A percentile compares a stretch with the other conserved stretches of the same genome.
Conservation (phyloP, 2,329 filamentous ascomycete species). For the Penicillium decumbens region DNA sequence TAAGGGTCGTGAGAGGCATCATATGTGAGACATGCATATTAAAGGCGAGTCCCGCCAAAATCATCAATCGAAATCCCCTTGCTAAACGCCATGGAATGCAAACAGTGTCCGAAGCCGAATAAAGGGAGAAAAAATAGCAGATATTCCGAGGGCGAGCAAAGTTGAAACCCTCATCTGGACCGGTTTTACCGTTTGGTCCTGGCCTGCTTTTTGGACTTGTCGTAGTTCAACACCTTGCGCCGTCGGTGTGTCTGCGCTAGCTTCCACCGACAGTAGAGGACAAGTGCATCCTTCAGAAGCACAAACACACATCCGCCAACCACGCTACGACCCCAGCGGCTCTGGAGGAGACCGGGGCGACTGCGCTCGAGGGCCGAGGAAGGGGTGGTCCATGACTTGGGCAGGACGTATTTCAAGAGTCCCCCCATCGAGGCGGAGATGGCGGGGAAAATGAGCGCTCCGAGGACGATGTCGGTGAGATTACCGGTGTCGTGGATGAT, state of each 20-base stretch:
- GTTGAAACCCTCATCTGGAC: neutral
- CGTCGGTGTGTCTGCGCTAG: slow-evolving; percentile 46
- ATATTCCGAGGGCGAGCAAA: neutral
- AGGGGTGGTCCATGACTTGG: slow-evolving; percentile 59
- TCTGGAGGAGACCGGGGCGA: slow-evolving; percentile 66
- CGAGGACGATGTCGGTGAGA: slow-evolving; percentile 58
- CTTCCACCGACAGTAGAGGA: slow-evolving; percentile 55
- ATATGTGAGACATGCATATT: slow-evolving; percentile 10
- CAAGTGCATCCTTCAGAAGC: slow-evolving; percentile 66
- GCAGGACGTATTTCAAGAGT: slow-evolving; percentile 63
- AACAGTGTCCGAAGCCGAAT: slow-evolving; percentile 1
- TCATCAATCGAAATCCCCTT: slow-evolving; percentile 7
- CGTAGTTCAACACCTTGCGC: slow-evolving; percentile 46
- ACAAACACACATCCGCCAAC: slow-evolving; percentile 86
- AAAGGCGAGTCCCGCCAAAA: slow-evolving; percentile 7
- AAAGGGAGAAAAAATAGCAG: slow-evolving; percentile 1
- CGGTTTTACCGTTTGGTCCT: slow-evolving; percentile 15
- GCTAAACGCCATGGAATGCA: slow-evolving; percentile 22
- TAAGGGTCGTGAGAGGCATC: slow-evolving; percentile 16
- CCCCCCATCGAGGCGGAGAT: slow-evolving; percentile 77
- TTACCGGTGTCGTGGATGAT: slow-evolving; percentile 52
- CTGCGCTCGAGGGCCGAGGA: slow-evolving; percentile 37
- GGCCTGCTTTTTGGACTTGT: slow-evolving; percentile 39
- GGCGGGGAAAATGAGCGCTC: slow-evolving; percentile 72
- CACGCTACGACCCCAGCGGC: slow-evolving; percentile 83